Percentiles rank a stretch among this genome's conserved stretches.
Conservation (phyloP, 768 basidiomycete species). For the Steccherinum ochraceum region DNA sequence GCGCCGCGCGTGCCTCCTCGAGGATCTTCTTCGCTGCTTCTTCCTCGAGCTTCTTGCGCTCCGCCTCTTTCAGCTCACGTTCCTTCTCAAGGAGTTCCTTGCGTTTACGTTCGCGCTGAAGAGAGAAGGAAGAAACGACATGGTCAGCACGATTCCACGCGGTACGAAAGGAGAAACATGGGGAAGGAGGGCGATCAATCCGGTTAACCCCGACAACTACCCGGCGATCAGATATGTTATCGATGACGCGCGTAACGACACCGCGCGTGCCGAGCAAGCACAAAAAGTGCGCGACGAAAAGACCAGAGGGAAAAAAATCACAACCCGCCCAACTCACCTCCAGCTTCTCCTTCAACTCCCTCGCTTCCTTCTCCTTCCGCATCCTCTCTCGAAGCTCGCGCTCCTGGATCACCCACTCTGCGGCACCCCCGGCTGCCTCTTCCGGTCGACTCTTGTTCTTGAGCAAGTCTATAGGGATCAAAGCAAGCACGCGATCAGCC, state of each 20-base stretch:
- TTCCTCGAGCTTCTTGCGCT: constrained; percentile 18
- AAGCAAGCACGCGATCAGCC: constrained; percentile 1
- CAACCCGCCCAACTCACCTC: constrained; percentile 40
- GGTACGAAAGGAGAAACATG: constrained; percentile 1
- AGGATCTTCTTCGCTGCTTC: constrained; percentile 10
- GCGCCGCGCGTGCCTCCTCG: constrained; percentile 18
- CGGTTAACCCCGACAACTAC: too few species aligned
- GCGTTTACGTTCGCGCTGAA: constrained; percentile 38
- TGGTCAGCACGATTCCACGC: constrained; percentile 3
- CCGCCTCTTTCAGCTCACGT: constrained; percentile 50
- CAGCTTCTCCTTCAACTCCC: constrained; percentile 59
- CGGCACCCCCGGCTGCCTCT: constrained; percentile 59
- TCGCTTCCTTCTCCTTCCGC: constrained; percentile 66
- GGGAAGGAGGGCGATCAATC: background rate
- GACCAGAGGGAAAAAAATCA: background rate
- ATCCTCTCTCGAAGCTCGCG: constrained; percentile 70
- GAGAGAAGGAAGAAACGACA: constrained; percentile 8
- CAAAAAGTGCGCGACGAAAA: background rate
- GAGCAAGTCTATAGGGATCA: constrained; percentile 57
- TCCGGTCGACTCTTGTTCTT: constrained; percentile 83
- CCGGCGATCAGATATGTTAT: background rate
- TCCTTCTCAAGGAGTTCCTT: constrained; percentile 41
- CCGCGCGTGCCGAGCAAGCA: background rate
- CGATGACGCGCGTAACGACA: background rate
- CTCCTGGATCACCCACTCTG: constrained; percentile 70